Percentiles rank a stretch among this genome's conserved stretches.
Conservation (phyloP, 345 rosid species). For the Tarenaya hassleriana region DNA sequence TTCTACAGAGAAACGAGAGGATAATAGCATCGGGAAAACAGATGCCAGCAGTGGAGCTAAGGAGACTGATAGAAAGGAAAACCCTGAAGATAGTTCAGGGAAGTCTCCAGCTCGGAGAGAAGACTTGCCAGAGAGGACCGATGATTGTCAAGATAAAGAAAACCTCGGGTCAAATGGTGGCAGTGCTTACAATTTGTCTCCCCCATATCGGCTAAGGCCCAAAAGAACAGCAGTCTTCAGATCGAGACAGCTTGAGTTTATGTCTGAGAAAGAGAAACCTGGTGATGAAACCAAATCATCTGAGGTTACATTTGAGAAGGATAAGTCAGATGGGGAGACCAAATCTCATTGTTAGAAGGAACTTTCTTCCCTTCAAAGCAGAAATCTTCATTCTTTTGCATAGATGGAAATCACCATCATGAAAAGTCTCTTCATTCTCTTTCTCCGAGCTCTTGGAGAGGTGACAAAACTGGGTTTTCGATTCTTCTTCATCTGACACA, state of each 20-base stretch:
- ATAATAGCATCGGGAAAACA: constrained; percentile 24
- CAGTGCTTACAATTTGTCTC: constrained; percentile 67
- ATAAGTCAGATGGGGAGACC: background rate
- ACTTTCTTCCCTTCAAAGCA: no score
- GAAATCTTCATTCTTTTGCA: no score
- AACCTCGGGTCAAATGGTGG: constrained; percentile 31
- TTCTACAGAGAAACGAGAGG: constrained; percentile 25
- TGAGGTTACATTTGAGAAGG: no score
- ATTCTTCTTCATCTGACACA: no score
- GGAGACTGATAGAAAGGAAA: constrained; percentile 32
- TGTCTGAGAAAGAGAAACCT: constrained; percentile 39
- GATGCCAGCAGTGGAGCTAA: constrained; percentile 21
- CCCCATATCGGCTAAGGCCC: constrained; percentile 79
- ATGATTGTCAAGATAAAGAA: constrained; percentile 29
- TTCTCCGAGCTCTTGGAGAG: no score
- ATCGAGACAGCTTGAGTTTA: constrained; percentile 87
- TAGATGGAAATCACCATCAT: no score
- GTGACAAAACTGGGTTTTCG: no score
- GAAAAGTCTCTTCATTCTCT: no score
- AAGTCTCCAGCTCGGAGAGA: constrained; percentile 32
- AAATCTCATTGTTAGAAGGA: no score
- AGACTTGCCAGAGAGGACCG: constrained; percentile 23
- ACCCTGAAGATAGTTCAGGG: constrained; percentile 24
- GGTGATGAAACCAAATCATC: constrained; percentile 37
- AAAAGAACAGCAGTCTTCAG: constrained; percentile 69